These are phyloP conservation scores for Monilinia aucupariae DNA, from an alignment of 2,329 filamentous ascomycete genomes.

Conservation along the genomic window DNA sequence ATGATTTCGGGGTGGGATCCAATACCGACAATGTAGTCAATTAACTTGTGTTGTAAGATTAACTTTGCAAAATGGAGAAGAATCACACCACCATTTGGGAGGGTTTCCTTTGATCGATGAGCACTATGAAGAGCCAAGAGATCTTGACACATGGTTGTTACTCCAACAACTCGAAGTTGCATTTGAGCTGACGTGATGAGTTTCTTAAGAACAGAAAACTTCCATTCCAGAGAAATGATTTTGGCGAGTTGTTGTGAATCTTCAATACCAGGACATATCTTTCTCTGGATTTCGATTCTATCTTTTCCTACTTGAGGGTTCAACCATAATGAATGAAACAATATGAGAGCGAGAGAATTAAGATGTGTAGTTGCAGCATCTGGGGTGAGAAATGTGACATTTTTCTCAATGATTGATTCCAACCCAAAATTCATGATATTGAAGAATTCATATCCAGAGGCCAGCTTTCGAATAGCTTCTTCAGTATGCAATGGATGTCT, in stretches of 20 bases:
- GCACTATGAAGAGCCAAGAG: constrained; percentile 62
- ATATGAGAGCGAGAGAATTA: constrained; percentile 41
- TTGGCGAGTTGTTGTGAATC: constrained; percentile 19
- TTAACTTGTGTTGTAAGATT: constrained; percentile 63
- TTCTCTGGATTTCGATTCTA: constrained; percentile 28
- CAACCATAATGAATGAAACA: constrained; percentile 38
- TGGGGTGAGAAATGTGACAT: constrained; percentile 46
- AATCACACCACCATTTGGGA: constrained; percentile 43
- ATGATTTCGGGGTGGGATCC: constrained; percentile 92
- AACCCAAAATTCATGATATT: constrained; percentile 41
- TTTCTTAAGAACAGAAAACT: constrained; percentile 61
- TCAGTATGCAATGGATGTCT: constrained; percentile 21
- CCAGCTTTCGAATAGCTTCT: constrained; percentile 37
- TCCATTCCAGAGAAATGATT: constrained; percentile 49
- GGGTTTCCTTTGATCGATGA: constrained; percentile 37
- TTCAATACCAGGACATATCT: constrained; percentile 27
- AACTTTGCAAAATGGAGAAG: constrained; percentile 65
- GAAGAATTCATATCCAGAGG: constrained; percentile 42
- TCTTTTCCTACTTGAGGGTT: constrained; percentile 23
- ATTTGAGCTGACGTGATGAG: constrained; percentile 82
- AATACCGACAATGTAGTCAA: constrained; percentile 83
- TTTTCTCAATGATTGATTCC: constrained; percentile 48
- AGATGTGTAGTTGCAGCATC: constrained; percentile 43
- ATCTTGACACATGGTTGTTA: constrained; percentile 66
- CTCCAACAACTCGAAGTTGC: constrained; percentile 78